These are phyloP conservation scores for Colletotrichum siamense DNA, from an alignment of 2,329 filamentous ascomycete species.

Conservation along the genomic window DNA sequence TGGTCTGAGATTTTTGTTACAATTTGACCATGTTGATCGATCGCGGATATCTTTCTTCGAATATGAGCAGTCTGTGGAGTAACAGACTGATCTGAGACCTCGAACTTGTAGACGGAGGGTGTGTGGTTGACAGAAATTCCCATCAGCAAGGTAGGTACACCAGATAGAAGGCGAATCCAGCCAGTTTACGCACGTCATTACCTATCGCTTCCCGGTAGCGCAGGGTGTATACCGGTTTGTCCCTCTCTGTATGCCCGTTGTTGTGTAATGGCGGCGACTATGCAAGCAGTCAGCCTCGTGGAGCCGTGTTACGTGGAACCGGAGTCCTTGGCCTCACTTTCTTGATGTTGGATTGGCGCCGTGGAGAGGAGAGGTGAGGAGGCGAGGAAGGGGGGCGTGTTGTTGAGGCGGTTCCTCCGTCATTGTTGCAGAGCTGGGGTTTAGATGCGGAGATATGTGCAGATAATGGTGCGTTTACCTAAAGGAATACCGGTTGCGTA, in stretches of 20 bases:
- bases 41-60: background rate
- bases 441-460: background rate
- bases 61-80: background rate
- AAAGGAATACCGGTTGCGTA: background rate
- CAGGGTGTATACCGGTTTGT: background rate
- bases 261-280: background rate
- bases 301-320: background rate
- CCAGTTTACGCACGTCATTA: background rate
- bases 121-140: background rate
- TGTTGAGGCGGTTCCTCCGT: background rate
- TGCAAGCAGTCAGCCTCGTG: background rate
- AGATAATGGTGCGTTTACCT: background rate
- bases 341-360: too few species aligned
- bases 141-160: background rate
- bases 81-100: background rate
- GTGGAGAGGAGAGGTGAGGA: background rate
- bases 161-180: background rate
- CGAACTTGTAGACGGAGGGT: background rate
- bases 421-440: background rate
- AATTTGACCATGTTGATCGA: background rate
- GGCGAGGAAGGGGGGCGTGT: background rate
- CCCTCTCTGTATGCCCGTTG: background rate
- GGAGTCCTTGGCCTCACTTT: too few species aligned
- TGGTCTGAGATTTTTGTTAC: background rate
- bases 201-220: background rate